Conservation (phyloP, 176 grass and related monocot species). For the Pontederia crassipes region DNA sequence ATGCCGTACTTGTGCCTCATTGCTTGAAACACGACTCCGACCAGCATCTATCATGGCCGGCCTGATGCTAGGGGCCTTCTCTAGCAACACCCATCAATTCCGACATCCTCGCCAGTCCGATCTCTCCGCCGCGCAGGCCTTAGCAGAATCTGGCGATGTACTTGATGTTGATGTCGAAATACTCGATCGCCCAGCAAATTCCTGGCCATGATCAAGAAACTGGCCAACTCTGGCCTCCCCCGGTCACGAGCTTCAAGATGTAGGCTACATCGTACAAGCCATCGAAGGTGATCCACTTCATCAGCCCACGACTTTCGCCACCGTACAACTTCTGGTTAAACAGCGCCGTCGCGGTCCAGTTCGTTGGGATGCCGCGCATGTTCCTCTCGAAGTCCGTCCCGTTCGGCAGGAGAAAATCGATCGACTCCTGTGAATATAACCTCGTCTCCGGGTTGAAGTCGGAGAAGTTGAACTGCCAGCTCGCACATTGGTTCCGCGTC, state of each 20-base stretch:
- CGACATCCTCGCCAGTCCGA: neutral
- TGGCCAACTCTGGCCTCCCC: neutral
- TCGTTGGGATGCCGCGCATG: neutral
- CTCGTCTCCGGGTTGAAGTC: neutral
- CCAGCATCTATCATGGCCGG: neutral
- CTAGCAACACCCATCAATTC: neutral
- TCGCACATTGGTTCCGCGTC: neutral
- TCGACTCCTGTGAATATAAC: neutral
- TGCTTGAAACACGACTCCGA: neutral
- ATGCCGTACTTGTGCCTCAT: neutral
- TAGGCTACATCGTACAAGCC: neutral
- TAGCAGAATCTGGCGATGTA: neutral
- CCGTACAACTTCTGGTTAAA: neutral
- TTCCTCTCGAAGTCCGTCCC: neutral
- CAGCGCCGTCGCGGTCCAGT: too few relatives aligned
- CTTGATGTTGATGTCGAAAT: neutral
- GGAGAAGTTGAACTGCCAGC: slow-evolving; percentile 6
- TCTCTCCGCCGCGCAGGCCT: neutral
- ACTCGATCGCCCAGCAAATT: neutral
- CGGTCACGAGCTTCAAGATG: neutral
- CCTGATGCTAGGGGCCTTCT: neutral
- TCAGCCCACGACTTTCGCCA: neutral
- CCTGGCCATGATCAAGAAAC: neutral
- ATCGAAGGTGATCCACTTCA: neutral
- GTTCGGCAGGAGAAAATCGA: neutral